Base-by-base conservation (phyloP, 2,329 filamentous ascomycete species). In the Ophiostoma sp. region DNA sequence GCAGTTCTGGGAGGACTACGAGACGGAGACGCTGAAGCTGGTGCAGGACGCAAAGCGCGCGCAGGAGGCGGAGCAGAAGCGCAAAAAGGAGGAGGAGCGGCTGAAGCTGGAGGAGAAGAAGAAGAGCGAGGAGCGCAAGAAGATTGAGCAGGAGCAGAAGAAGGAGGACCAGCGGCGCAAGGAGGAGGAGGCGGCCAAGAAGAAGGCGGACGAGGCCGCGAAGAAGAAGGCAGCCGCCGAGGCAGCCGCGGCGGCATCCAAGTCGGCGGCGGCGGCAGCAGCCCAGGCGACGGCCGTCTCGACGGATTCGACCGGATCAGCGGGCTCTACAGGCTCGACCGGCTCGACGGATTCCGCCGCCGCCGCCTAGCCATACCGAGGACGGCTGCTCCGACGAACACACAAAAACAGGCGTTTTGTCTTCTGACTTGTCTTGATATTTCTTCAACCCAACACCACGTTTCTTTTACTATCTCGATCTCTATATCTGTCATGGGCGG, bases 1-100 rank as follows among this genome's bases (percentile, higher is more conserved):
- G 5, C 63, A 70, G 41, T 76, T 71, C 65, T 76, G 74, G 73
- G 38, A 67, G 4, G 69, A 72, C 40, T 71, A 69, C 27, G 66
- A 73, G n/a, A 65, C 66, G 41, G 66, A 72, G 65, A 68, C 64
- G 66, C 41, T 38, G 14, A 64, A 69, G 38, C 45, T 65, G 40
- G 16, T 40, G 40, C 47, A 63, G n/a, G 67, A 69, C 12, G 67
- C 67, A 27, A 65, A 68, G 60, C 67, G 45, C 5, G 64, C 44
- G 16, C 27, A 66, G 55, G 60, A 68, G 67, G 44, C 49, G 55
- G 69, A 67, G 2, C 67, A 70, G 52, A 55, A 67, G 38, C 49
- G 44, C 36, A 68, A 69, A 62, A 67, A 68, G 60, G 47, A 70
- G 40, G 68, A 65, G 27, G 65, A 71, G 63, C 11, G 58, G 27